These are phyloP conservation scores for Stemphylium lycopersici DNA, from an alignment of 2,329 filamentous ascomycete genomes.

Conservation along the genomic window DNA sequence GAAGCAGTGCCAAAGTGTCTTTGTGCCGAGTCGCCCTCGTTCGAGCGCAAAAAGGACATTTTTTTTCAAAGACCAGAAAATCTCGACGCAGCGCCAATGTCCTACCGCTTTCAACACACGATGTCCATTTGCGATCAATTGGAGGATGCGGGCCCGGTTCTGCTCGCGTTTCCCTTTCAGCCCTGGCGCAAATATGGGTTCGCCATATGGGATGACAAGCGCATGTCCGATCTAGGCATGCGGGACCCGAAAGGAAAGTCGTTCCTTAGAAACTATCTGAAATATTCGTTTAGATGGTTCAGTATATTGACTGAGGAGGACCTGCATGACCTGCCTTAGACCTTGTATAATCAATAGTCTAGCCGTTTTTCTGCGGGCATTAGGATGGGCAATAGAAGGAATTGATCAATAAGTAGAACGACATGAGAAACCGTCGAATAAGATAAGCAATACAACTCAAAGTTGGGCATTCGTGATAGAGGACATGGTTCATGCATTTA, in stretches of 20 bases:
- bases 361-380: neutral
- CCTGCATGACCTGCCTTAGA: neutral
- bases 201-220: constrained; percentile 17
- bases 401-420: neutral
- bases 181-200: constrained; percentile 14
- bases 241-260: neutral
- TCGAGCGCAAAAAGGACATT: constrained; percentile 10
- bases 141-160: constrained; percentile 3
- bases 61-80: constrained; percentile 8
- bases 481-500: neutral
- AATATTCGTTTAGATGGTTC: constrained; percentile 4
- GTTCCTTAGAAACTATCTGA: neutral
- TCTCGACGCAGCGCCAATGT: constrained; percentile 2
- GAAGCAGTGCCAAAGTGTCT: neutral
- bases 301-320: neutral
- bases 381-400: neutral
- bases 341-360: neutral
- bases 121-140: constrained; percentile 5
- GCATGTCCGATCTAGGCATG: constrained; percentile 16
- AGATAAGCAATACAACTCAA: neutral
- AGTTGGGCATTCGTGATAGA: neutral
- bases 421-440: neutral
- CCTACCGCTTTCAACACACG: constrained; percentile 1
- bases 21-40: constrained; percentile 1
- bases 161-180: constrained; percentile 4